phyloP scores from a whole-genome alignment of 2,329 filamentous ascomycete species.

The Hirsutella thompsonii region DNA sequence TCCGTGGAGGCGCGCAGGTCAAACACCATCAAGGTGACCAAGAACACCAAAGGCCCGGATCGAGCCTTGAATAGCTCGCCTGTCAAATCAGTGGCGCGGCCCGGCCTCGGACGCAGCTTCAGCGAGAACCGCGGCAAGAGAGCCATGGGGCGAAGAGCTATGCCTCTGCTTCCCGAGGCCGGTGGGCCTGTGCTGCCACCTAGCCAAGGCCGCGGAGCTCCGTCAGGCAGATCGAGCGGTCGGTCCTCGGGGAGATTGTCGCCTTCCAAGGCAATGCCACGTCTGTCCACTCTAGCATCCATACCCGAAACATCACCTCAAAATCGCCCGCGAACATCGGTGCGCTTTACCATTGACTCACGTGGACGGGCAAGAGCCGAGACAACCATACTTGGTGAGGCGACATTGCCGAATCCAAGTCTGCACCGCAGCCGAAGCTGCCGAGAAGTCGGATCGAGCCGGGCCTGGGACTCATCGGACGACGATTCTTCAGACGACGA shows the following conservation, averaged over 20 bases:
- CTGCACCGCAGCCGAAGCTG: constrained; percentile 16
- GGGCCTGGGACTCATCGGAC: constrained; percentile 33
- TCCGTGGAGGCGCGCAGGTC: constrained; percentile 25
- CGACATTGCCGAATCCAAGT: constrained; percentile 12
- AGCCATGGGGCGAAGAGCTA: constrained; percentile 21
- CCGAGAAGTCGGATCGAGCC: constrained; percentile 13
- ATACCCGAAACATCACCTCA: constrained; percentile 40
- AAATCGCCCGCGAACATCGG: constrained; percentile 36
- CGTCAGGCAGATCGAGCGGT: constrained; percentile 19
- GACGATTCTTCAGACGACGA: constrained; percentile 51
- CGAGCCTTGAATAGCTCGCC: constrained; percentile 34
- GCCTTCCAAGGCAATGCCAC: constrained; percentile 37
- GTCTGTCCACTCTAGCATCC: constrained; percentile 38
- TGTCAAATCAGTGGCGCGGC: constrained; percentile 32
- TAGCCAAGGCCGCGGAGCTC: constrained; percentile 16
- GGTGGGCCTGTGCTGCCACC: constrained; percentile 21
- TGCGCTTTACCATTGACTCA: constrained; percentile 52
- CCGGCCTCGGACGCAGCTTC: constrained; percentile 38
- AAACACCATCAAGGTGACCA: constrained; percentile 29
- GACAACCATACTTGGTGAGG: constrained; percentile 29
- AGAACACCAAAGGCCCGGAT: constrained; percentile 27
- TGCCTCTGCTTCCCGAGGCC: constrained; percentile 36
- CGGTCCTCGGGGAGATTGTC: constrained; percentile 35
- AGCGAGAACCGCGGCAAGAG: constrained; percentile 40
- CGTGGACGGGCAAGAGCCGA: constrained; percentile 45